These are phyloP conservation scores for Fusarium praegraminearum DNA, from an alignment of 2,329 filamentous ascomycete genomes.

Conservation along the genomic window DNA sequence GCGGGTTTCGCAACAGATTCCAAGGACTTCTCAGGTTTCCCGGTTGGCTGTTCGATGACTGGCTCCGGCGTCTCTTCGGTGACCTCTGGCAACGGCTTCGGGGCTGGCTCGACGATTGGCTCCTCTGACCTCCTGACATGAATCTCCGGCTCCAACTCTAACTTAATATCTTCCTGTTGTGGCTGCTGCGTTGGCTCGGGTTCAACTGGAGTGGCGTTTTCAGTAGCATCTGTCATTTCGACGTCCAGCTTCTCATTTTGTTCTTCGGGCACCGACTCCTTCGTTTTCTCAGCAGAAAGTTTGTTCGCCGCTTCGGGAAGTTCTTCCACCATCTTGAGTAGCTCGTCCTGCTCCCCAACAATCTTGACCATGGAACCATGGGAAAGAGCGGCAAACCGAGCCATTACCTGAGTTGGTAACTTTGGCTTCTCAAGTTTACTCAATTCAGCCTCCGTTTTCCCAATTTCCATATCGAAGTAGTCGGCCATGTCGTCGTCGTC, in stretches of 20 bases:
- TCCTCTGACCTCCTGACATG: slow-evolving; percentile 16
- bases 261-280: slow-evolving; percentile 5
- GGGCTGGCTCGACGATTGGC: background rate
- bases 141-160: slow-evolving; percentile 6
- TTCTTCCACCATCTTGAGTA: slow-evolving; percentile 59
- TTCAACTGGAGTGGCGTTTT: background rate
- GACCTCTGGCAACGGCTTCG: slow-evolving; percentile 6
- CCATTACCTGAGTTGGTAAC: slow-evolving; percentile 57
- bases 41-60: background rate
- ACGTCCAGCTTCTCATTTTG: slow-evolving; percentile 21
- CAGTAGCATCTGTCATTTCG: slow-evolving; percentile 43
- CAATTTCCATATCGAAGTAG: slow-evolving; percentile 66
- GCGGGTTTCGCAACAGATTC: background rate
- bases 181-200: background rate
- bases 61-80: slow-evolving; percentile 2
- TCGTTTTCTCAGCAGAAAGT: slow-evolving; percentile 3
- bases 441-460: slow-evolving; percentile 63
- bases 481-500: slow-evolving; percentile 71
- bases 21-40: background rate
- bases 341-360: slow-evolving; percentile 58
- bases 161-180: slow-evolving; percentile 3
- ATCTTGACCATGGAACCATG: slow-evolving; percentile 63
- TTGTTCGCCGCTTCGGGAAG: slow-evolving; percentile 51
- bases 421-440: slow-evolving; percentile 59
- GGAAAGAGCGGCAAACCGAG: slow-evolving; percentile 61